Evolutionary conservation across 23 red algal genomes (phyloP), one percentile per base, ranked within the genome.

Genomic region (Agarophyton chilense): DNA sequence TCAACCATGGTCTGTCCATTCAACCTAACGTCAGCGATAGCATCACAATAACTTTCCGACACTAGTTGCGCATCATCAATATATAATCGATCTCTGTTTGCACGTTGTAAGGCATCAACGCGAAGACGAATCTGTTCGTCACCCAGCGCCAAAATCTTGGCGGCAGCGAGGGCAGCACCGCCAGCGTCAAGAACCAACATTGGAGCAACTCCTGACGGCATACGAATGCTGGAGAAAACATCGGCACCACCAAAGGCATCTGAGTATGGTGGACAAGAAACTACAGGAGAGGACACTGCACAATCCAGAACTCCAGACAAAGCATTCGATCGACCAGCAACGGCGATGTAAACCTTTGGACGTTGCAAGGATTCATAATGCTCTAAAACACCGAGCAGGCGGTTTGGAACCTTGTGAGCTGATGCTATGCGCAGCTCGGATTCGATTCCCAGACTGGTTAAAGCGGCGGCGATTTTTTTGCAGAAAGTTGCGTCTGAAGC

Each of bases 281-380:
- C 93, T 45, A 99, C 97, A 9, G 97, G 97, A 72, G 97, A 47
- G 16, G 77, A 56, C 18, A 99, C 97, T 11, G 97, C 92, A 63
- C 97, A 95, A 55, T 99, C 97, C 52, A 99, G 91, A 39, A 99
- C 76, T 19, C 97, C 97, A 21, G 91, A 95, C 29, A 99, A 77
- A 0, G 97, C 97, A 57, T 99, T 99, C 39, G 97, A 99, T 13
- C 97, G 91, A 34, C 97, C 97, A 38, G 97, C 97, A 29, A 99
- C 97, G 13, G 91, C 87, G 47, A 99, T 79, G 83, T 95, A 99
- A 43, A 99, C 90, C 56, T 96, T 96, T 16, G 97, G 97, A 31
- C 97, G 94, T 40, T 60, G 77, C 28, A 89, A 52, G 45, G 93
- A 89, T 53, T 99, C 91, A 82, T 94, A 94, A 1, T 60, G 46